Base-by-base conservation (phyloP, 441 rosid genomes). In the Pelargonium australe region DNA sequence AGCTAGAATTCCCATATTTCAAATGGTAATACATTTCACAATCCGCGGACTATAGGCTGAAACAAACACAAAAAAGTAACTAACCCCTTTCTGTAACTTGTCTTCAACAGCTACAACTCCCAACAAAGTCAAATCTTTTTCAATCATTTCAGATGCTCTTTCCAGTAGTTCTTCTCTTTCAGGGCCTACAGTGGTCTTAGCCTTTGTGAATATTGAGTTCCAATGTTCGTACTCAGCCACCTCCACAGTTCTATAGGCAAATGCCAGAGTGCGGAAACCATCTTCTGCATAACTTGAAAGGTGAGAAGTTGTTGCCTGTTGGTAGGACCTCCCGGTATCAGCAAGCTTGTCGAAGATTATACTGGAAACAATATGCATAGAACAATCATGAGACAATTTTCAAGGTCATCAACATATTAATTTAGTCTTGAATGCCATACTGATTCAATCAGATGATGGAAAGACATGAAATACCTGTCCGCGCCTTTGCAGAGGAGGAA, bases 41-140 rank as follows among this genome's bases (percentile, higher is more conserved):
- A 34, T 34, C 40, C 7, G 40, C 40, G 40, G 40, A 34, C 7
- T 34, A 34, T 34, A 34, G 40, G 40, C 40, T 34, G 40, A 5
- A 34, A 34, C 40, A 34, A 34, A 34, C 37, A 34, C 40, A 34
- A 34, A 1, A 7, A 34, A 0, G 40, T 34, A 4, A 47, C 17
- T 23, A 28, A 91, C 97, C 90, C 97, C 97, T 72, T 86, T 80
- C 80, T 94, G 96, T 80, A 91, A 96, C 81, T 89, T 91, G 81
- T 91, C 97, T 80, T 89, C 97, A 55, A 91, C 96, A 61, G 97
- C 97, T 4, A 96, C 90, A 70, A 93, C 97, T 41, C 99, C 99
- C 62, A 94, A 87, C 80, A 94, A 94, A 78, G 84, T 81, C 76
- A 94, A 78, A 76, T 87, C 85, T 76, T 70, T 85, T 82, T 94